These are phyloP conservation scores for Mycena venus DNA, from an alignment of 768 basidiomycete genomes.

Conservation along the genomic window DNA sequence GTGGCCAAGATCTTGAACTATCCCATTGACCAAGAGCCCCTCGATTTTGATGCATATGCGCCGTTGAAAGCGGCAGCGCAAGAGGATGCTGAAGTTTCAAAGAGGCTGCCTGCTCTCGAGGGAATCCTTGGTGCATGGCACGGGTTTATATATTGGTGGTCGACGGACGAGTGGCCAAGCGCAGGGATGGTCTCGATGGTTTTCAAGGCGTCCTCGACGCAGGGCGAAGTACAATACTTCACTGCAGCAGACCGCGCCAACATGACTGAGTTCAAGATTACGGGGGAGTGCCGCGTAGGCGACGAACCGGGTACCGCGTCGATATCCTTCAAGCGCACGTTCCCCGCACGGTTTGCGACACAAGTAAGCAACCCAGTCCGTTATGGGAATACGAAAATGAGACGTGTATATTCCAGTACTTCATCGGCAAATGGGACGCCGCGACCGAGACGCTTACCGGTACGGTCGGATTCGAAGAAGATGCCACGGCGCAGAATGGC, in stretches of 20 bases:
- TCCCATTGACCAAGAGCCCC: conserved; percentile 14
- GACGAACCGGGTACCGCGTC: neutral
- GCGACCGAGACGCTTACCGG: conserved; percentile 20
- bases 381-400: too few species aligned
- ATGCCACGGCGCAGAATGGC: neutral
- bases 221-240: conserved; percentile 18
- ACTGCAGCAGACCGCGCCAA: conserved; percentile 23
- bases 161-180: neutral
- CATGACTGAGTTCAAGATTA: conserved; percentile 11
- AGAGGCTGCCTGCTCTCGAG: neutral
- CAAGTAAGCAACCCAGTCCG: too few species aligned
- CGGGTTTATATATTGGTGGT: conserved; percentile 16
- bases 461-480: neutral
- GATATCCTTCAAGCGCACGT: conserved; percentile 20
- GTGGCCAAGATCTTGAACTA: conserved; percentile 27
- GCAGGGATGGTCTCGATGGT: conserved; percentile 26
- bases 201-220: neutral
- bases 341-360: conserved; percentile 1
- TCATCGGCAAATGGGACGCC: conserved; percentile 13
- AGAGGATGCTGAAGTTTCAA: neutral
- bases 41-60: conserved; percentile 29
- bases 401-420: too few species aligned
- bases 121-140: conserved; percentile 23
- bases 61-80: neutral
- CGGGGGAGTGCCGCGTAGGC: conserved; percentile 12